These are phyloP conservation scores for Penicillium silybi DNA, from an alignment of 495 filamentous ascomycete species.

Conservation along the genomic window DNA sequence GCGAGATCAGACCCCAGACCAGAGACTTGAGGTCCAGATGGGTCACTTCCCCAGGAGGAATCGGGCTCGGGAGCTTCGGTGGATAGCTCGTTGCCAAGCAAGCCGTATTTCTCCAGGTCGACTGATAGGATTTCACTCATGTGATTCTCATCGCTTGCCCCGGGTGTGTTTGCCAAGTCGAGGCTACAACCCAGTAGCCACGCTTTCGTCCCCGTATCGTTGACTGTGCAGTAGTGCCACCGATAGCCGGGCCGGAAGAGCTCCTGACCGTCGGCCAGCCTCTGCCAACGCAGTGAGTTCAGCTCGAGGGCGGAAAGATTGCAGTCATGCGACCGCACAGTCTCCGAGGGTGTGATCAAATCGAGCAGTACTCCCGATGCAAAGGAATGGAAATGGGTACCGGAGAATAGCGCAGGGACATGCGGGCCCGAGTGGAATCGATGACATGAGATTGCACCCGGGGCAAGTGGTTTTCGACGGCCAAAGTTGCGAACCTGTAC, in stretches of 20 bases:
- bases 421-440: conserved; percentile 85
- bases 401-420: conserved; percentile 80
- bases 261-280: conserved; percentile 86
- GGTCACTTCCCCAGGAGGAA: conserved; percentile 50
- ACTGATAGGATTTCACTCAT: conserved; percentile 91
- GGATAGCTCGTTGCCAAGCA: conserved; percentile 73
- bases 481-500: conserved; percentile 75
- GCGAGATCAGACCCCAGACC: conserved; percentile 80
- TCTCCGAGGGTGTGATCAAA: conserved; percentile 86
- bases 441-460: conserved; percentile 84
- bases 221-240: conserved; percentile 97
- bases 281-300: conserved; percentile 83
- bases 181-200: conserved; percentile 92
- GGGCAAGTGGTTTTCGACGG: conserved; percentile 66
- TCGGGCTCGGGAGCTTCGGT: conserved; percentile 56
- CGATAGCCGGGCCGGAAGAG: conserved; percentile 83
- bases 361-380: conserved; percentile 90
- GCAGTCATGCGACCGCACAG: conserved; percentile 78
- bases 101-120: conserved; percentile 79
- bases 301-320: conserved; percentile 86
- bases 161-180: conserved; percentile 52
- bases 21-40: conserved; percentile 41
- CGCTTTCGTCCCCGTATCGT: conserved; percentile 88
- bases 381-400: conserved; percentile 91
- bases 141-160: conserved; percentile 70